Evolutionary conservation across 352 stramenopile genomes (phyloP).

Genomic region (Globisporangium ultimum): DNA sequence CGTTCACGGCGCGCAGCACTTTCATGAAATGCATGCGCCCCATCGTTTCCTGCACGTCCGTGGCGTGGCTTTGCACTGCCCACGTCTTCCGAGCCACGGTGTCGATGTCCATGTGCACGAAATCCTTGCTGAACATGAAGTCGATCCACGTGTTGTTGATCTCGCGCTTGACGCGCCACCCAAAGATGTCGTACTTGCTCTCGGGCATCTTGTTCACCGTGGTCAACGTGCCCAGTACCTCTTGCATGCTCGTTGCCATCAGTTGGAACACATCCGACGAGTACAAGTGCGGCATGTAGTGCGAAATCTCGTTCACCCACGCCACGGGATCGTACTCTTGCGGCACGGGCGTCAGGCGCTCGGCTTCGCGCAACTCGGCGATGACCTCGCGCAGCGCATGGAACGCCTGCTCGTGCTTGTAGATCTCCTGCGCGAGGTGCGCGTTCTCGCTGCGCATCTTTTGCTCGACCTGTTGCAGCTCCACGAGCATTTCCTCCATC

Average conservation of each 20-base stretch:
- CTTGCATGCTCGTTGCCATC: conserved; percentile 9
- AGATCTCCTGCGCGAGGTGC: conserved; percentile 9
- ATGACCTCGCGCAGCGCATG: conserved; percentile 5
- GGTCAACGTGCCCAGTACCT: conserved; percentile 11
- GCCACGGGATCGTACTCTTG: conserved; percentile 5
- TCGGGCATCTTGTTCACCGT: conserved; percentile 8
- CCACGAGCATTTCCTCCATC: background rate
- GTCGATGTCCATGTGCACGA: conserved; percentile 13
- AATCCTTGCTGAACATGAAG: conserved; percentile 21
- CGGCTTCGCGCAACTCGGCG: conserved; percentile 4
- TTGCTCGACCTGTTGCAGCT: background rate
- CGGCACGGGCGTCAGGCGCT: background rate
- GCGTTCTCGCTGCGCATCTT: conserved; percentile 14
- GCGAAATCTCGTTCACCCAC: conserved; percentile 12
- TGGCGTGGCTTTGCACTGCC: conserved; percentile 14
- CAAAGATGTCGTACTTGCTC: conserved; percentile 16
- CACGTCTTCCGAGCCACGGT: conserved; percentile 14
- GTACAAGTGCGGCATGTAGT: conserved; percentile 13
- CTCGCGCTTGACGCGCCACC: conserved; percentile 14
- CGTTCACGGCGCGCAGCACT: conserved; percentile 18
- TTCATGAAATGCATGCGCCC: conserved; percentile 20
- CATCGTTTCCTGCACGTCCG: conserved; percentile 19
- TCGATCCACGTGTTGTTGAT: conserved; percentile 17
- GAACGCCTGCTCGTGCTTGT: conserved; percentile 19
- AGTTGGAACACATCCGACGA: conserved; percentile 7